A percentile compares a stretch with the other conserved stretches of the same genome.
phyloP scores from a whole-genome alignment of 176 grass and related monocot genomes.

The Oropetium thomaeum region DNA sequence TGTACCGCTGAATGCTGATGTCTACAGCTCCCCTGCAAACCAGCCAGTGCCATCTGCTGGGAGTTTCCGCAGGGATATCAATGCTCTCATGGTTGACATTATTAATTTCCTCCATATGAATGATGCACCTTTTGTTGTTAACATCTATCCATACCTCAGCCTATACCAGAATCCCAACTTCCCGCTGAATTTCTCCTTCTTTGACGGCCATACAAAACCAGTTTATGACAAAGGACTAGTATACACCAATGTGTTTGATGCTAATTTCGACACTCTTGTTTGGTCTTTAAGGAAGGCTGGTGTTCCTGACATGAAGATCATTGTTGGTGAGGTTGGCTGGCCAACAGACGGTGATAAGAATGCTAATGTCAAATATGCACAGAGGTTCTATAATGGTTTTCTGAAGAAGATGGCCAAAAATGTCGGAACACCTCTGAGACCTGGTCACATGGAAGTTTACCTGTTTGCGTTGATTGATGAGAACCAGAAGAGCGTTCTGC shows the following conservation, averaged over 20 bases:
- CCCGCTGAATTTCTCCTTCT: constrained; percentile 76
- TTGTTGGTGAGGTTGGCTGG: constrained; percentile 85
- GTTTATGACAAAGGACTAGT: constrained; percentile 61
- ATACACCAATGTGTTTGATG: constrained; percentile 87
- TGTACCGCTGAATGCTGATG: constrained; percentile 74
- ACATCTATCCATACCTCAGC: constrained; percentile 84
- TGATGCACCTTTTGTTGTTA: constrained; percentile 73
- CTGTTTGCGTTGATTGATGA: constrained; percentile 82
- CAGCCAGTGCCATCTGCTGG: constrained; percentile 76
- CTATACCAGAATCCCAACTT: constrained; percentile 73
- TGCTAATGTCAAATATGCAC: constrained; percentile 58
- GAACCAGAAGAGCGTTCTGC: constrained; percentile 73
- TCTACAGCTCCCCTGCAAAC: constrained; percentile 70
- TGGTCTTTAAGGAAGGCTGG: constrained; percentile 78
- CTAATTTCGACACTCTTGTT: constrained; percentile 80
- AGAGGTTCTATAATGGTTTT: constrained; percentile 77
- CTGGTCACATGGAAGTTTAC: constrained; percentile 66
- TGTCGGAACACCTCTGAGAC: constrained; percentile 62
- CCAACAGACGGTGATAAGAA: constrained; percentile 74
- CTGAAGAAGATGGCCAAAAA: constrained; percentile 60
- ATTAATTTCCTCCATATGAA: constrained; percentile 70
- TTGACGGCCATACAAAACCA: constrained; percentile 51
- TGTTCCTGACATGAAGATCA: constrained; percentile 71
- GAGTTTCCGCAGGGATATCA: constrained; percentile 68
- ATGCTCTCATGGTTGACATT: constrained; percentile 62